Conservation (phyloP, 148 eudicot genomes). For the Pharnaceum exiguum region DNA sequence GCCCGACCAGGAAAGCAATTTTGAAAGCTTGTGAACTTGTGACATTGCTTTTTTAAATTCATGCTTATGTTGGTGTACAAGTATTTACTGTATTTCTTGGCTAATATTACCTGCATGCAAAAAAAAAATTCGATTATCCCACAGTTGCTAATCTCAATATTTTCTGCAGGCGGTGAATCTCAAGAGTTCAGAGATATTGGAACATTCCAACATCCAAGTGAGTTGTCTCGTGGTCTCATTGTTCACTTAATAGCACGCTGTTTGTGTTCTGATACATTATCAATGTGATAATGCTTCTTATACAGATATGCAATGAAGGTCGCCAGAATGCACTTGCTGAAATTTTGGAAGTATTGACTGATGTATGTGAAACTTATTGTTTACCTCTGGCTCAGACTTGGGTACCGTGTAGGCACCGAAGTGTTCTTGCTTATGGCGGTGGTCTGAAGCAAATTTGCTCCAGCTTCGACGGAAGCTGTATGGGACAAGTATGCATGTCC, state of each 20-base stretch:
- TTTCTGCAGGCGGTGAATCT: not conserved
- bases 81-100: no score
- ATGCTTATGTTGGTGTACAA: no score
- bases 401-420: constrained; percentile 25
- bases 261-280: not conserved
- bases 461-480: constrained; percentile 3
- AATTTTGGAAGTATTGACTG: constrained; percentile 17
- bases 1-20: no score
- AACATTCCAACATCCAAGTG: not conserved
- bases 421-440: constrained; percentile 15
- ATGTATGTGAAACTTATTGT: constrained; percentile 14
- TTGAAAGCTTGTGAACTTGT: no score
- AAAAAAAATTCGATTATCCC: no score
- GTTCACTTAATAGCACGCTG: not conserved
- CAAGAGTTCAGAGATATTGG: not conserved
- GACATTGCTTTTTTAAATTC: not conserved
- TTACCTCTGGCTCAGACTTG: constrained; percentile 31
- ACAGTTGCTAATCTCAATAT: not conserved
- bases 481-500: constrained; percentile 5
- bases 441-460: constrained; percentile 6
- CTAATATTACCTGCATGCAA: no score
- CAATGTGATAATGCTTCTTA: not conserved
- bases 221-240: not conserved
- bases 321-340: constrained; percentile 12
- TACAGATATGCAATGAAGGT: constrained; percentile 14